Evolutionary conservation across 2,329 filamentous ascomycete genomes (phyloP), one percentile per base, ranked within the genome.

Genomic region (Periglandula ipomoeae): DNA sequence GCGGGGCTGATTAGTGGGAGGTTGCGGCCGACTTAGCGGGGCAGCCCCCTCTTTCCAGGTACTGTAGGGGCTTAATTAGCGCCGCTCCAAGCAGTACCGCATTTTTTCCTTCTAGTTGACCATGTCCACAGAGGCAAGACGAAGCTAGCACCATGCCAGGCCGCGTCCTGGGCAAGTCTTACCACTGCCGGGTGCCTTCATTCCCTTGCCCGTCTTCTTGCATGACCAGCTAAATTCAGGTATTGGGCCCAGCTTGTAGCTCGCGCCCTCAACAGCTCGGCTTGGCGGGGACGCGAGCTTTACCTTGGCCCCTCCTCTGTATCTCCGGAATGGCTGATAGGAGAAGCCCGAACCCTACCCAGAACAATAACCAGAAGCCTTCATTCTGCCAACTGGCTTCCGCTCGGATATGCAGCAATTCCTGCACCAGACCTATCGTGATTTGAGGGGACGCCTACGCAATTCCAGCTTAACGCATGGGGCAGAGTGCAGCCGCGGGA

Each of bases 1-100:
- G 49, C 49, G 49, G 49, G 49, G 49, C 49, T 35, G 17, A 27
- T 44, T 42, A 48, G 40, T n/a, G 43, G 50, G 32, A 42, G 27
- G 22, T 48, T 22, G 34, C 24, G 26, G 45, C 42, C 45, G 24
- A 24, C n/a, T 10, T 19, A 30, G 45, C 45, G 45, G 45, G 45
- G 45, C 45, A 23, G 4, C 4, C 44, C 45, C 45, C 45, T 41
- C 45, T 34, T 32, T 26, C 45, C 45, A 47, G 37, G 45, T 32
- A 38, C 44, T 35, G 44, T 39, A 19, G 34, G 17, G 32, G 15
- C n/a, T 22, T 13, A 27, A n/a, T n/a, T n/a, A n/a, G n/a, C n/a
- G n/a, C n/a, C n/a, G n/a, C n/a, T n/a, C n/a, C n/a, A n/a, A n/a
- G n/a, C n/a, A 38, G 30, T 23, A 15, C 20, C n/a, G 38, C 24